Evolutionary conservation across 768 basidiomycete species (phyloP).

Genomic region (Calocera cornea): DNA sequence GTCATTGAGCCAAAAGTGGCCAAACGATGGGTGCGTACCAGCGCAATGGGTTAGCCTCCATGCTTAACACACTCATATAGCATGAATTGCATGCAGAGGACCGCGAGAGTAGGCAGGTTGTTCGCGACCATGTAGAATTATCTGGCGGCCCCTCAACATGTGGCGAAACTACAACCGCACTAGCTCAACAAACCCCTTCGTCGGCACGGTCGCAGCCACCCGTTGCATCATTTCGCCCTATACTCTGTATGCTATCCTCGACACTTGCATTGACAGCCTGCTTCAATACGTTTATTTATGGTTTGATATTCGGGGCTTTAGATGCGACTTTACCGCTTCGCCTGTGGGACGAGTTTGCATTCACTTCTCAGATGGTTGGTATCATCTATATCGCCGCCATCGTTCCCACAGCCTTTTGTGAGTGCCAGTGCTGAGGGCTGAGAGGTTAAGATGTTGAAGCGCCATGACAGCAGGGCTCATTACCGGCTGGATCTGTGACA

Average conservation of each 20-base stretch:
- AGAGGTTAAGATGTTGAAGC: neutral
- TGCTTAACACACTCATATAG: neutral
- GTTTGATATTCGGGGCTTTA: slow-evolving; percentile 24
- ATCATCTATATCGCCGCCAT: slow-evolving; percentile 51
- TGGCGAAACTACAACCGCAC: neutral
- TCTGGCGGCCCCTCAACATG: too few species aligned
- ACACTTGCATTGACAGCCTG: slow-evolving; percentile 37
- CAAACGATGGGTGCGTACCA: neutral
- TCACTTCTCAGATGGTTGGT: slow-evolving; percentile 41
- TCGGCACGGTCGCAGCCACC: neutral
- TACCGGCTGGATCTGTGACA: slow-evolving; percentile 45
- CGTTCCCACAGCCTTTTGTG: slow-evolving; percentile 52
- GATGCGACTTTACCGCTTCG: slow-evolving; percentile 40
- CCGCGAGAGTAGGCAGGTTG: neutral
- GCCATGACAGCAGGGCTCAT: slow-evolving; percentile 23
- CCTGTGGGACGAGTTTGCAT: slow-evolving; percentile 36
- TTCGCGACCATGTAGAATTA: too few species aligned
- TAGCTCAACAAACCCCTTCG: neutral
- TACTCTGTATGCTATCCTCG: slow-evolving; percentile 32
- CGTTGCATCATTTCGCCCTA: neutral
- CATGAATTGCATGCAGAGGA: neutral
- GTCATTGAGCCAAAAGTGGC: slow-evolving; percentile 36
- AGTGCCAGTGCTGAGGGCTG: slow-evolving; percentile 17
- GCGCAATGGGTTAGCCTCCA: neutral
- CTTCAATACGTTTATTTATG: slow-evolving; percentile 37